Base-by-base conservation (phyloP, 441 rosid genomes). In the Populus hybrid region DNA sequence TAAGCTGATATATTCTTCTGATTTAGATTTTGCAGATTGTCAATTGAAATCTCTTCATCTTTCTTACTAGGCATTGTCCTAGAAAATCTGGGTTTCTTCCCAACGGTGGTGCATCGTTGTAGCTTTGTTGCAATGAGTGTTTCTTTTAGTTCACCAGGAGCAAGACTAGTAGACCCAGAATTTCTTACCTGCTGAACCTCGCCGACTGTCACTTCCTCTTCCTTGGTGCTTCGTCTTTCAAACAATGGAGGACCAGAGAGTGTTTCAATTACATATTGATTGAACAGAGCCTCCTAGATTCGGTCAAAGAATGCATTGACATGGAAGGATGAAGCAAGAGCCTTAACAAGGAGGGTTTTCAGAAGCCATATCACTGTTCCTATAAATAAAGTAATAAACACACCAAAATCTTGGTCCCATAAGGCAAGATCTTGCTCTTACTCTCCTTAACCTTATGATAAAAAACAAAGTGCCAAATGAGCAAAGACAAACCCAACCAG, bases 211-310 rank as follows among this genome's bases (percentile, higher is more conserved):
- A 10, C 38, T 77, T 78, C 74, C 34, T 83, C 87, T 40, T 78
- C 82, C 70, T 36, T 75, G 1, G 38, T 69, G 74, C 26, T 68
- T 7, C 73, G 79, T n/a, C 73, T 74, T 42, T 91, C 89, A 32
- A 87, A 79, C 68, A 78, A 69, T 1, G 92, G 89, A 1, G 90
- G 90, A 68, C 91, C 91, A 0, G 88, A 86, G 59, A 91, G 87
- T 2, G 83, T 85, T 75, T 87, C 90, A 10, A 89, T 84, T 68
- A 88, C 88, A 23, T 88, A 89, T 30, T 89, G 92, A 75, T 85
- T 87, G 82, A 91, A 92, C 59, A 88, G 53, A 61, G 94, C 85
- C 71, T 88, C 94, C 84, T 89, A 90, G 82, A 91, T 91, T 73
- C 94, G 79, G 9, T 88, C 94, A 10, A 91, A 91, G 83, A 87